phyloP scores from a whole-genome alignment of 768 basidiomycete species.

The Mycena albidolilacea region DNA sequence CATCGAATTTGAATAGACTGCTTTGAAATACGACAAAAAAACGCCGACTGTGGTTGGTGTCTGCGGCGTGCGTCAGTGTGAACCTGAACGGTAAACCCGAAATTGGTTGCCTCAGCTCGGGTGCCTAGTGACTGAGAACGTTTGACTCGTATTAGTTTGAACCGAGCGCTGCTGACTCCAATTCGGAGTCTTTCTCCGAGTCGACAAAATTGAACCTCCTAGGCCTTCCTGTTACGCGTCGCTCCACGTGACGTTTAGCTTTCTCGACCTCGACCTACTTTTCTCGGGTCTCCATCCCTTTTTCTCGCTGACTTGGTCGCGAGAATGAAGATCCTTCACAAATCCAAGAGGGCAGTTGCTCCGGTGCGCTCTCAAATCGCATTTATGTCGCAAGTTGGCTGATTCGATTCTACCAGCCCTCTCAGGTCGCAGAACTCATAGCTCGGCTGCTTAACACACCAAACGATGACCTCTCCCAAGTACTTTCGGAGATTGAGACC shows the following conservation, averaged over 20 bases:
- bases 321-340: slow-evolving; percentile 91
- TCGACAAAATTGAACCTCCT: too few relatives aligned
- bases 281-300: slow-evolving; percentile 6
- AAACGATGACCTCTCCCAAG: slow-evolving; percentile 78
- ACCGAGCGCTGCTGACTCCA: too few relatives aligned
- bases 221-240: neutral
- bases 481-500: slow-evolving; percentile 76
- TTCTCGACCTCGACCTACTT: neutral
- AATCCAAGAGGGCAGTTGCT: slow-evolving; percentile 84
- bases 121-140: too few relatives aligned
- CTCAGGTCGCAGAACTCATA: slow-evolving; percentile 87
- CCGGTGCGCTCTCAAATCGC: slow-evolving; percentile 67
- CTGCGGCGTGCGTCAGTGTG: too few relatives aligned
- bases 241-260: neutral
- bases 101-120: too few relatives aligned
- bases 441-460: slow-evolving; percentile 74
- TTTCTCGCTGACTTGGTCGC: slow-evolving; percentile 55
- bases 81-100: too few relatives aligned
- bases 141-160: too few relatives aligned
- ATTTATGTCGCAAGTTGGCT: slow-evolving; percentile 39
- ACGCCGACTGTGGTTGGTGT: too few relatives aligned
- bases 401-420: slow-evolving; percentile 48
- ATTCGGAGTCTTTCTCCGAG: too few relatives aligned
- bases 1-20: too few relatives aligned
- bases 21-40: too few relatives aligned